Base-by-base conservation (phyloP, 257 asterid genomes). In the Echites panduratus region DNA sequence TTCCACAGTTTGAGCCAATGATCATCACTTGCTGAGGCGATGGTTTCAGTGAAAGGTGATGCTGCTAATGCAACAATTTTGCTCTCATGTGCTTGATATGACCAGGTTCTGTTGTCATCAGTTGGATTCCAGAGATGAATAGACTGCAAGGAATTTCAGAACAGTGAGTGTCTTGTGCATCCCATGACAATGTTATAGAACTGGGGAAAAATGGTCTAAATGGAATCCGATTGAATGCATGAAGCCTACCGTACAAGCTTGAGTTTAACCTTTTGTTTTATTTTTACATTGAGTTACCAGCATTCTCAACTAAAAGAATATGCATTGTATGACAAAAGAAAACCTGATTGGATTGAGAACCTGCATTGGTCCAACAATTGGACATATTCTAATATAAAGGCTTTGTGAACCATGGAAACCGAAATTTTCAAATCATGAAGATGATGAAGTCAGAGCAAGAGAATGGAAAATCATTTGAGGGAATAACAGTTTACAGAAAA, bases 61-160 rank as follows among this genome's bases (percentile, higher is more conserved):
- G 44, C 70, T 5, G 84, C 73, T 78, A 84, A 59, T 1, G 80
- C 75, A 0, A 85, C 62, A 29, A 87, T 67, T 54, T 73, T 66
- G 16, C 76, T 82, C 7, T 71, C 58, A 40, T 85, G 89, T 3
- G 81, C 87, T 14, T 9, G 68, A 48, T 63, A 78, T 20, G 40
- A 68, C 87, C 76, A 76, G 7, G 77, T 78, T 69, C 5, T 78
- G 75, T 57, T 80, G 44, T 82, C 76, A 58, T 73, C 70, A 1
- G 75, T 35, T 17, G 87, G 87, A 66, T 81, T 83, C 92, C 92
- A 87, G n/a, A 85, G 70, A 54, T 83, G 72, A 5, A 87, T 72
- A 2, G 69, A 50, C 92, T 87, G 82, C 77, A 80, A 56, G 44
- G 65, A n/a, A 20, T 67, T 22, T 40, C 5, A 22, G 52, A 32